These are phyloP conservation scores for Torulaspora gathmanii DNA, from an alignment of 805 yeast species.

Conservation along the genomic window DNA sequence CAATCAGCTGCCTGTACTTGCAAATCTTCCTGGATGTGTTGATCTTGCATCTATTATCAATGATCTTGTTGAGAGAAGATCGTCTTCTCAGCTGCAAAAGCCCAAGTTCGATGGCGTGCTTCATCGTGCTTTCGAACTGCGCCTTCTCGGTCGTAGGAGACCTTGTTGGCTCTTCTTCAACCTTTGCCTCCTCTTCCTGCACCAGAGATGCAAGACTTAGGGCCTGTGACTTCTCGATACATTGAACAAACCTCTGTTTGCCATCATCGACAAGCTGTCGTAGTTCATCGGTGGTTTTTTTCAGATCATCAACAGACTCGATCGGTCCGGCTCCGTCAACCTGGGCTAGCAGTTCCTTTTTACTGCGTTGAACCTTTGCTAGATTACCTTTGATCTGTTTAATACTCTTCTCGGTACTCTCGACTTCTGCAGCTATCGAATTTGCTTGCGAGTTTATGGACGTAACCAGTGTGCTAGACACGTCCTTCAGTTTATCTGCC, in stretches of 20 bases:
- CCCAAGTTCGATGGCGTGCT: slow-evolving; percentile 42
- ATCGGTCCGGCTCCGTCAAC: slow-evolving; percentile 8
- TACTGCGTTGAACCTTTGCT: slow-evolving; percentile 7
- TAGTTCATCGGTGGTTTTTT: slow-evolving; percentile 12
- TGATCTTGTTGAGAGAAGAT: slow-evolving; percentile 43
- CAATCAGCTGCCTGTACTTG: slow-evolving; percentile 77
- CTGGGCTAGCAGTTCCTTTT: slow-evolving; percentile 13
- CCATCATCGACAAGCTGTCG: slow-evolving; percentile 8
- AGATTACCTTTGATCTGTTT: slow-evolving; percentile 12
- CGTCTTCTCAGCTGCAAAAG: slow-evolving; percentile 50
- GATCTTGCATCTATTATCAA: slow-evolving; percentile 44
- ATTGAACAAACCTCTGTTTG: slow-evolving; percentile 17
- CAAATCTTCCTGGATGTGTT: slow-evolving; percentile 55
- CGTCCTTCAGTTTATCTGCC: slow-evolving; percentile 10
- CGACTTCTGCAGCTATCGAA: slow-evolving; percentile 16
- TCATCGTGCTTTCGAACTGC: slow-evolving; percentile 19
- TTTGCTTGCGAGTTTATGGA: slow-evolving; percentile 17
- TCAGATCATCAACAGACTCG: slow-evolving; percentile 13
- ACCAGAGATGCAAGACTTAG: slow-evolving; percentile 54
- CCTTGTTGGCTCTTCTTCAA: slow-evolving; percentile 10
- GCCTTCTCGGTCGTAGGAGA: slow-evolving; percentile 13
- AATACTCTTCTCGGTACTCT: slow-evolving; percentile 12
- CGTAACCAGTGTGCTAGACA: slow-evolving; percentile 11
- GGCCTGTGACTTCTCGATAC: slow-evolving; percentile 64
- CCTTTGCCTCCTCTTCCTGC: slow-evolving; percentile 46